A percentile compares a stretch with the other conserved stretches of the same genome.
Evolutionary conservation across 2,329 filamentous ascomycete genomes (phyloP).

Genomic region (Pseudogymnoascus sp.): DNA sequence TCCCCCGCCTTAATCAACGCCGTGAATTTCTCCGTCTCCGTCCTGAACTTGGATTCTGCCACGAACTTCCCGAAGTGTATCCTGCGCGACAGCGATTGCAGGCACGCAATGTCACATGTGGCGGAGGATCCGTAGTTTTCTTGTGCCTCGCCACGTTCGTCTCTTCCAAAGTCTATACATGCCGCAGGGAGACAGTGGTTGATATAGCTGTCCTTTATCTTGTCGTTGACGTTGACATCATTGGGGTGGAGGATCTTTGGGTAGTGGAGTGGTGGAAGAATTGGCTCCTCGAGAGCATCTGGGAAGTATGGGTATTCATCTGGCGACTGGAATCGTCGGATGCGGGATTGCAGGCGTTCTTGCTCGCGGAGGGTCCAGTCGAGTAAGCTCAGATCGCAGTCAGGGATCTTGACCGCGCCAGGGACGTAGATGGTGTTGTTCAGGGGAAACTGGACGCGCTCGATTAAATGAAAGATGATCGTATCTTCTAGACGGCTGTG

Average conservation of each 20-base stretch:
- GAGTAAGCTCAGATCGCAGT: slow-evolving; percentile 67
- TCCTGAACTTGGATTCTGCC: slow-evolving; percentile 87
- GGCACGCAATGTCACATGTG: slow-evolving; percentile 78
- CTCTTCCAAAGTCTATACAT: slow-evolving; percentile 67
- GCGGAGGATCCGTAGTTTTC: slow-evolving; percentile 95
- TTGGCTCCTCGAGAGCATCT: slow-evolving; percentile 64
- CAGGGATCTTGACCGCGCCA: slow-evolving; percentile 70
- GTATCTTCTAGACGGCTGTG: slow-evolving; percentile 88
- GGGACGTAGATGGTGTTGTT: slow-evolving; percentile 81
- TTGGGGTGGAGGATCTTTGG: slow-evolving; percentile 81
- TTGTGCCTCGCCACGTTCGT: slow-evolving; percentile 72
- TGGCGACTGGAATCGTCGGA: slow-evolving; percentile 89
- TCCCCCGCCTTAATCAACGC: slow-evolving; percentile 74
- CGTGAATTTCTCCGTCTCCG: slow-evolving; percentile 73
- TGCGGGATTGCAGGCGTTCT: slow-evolving; percentile 82
- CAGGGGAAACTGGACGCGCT: slow-evolving; percentile 93
- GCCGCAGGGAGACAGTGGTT: slow-evolving; percentile 73
- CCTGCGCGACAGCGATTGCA: slow-evolving; percentile 81
- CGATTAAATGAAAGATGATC: slow-evolving; percentile 93
- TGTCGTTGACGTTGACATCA: slow-evolving; percentile 79
- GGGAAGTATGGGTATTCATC: slow-evolving; percentile 99
- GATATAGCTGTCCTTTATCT: slow-evolving; percentile 81
- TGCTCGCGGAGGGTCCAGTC: slow-evolving; percentile 92
- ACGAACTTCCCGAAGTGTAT: slow-evolving; percentile 99
- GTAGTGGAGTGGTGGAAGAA: slow-evolving; percentile 83